Evolutionary conservation across 2,329 filamentous ascomycete genomes (phyloP).

Genomic region (Cladosporium sp.): DNA sequence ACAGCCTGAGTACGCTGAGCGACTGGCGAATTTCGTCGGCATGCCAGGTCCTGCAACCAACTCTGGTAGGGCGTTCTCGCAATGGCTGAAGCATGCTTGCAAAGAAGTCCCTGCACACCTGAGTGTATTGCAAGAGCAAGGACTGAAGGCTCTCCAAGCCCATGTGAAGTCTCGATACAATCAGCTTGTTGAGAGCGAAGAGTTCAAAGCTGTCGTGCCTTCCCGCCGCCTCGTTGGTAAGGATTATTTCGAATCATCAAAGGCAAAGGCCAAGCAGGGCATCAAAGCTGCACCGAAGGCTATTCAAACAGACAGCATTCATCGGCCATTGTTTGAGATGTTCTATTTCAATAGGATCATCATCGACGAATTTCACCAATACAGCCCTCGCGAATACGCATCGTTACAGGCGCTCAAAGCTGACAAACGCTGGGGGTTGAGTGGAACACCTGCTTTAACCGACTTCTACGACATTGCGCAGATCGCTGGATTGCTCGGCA

Average conservation of each 20-base stretch:
- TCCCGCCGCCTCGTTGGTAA: slow-evolving; percentile 31
- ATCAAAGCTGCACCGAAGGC: slow-evolving; percentile 8
- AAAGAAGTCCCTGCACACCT: slow-evolving; percentile 40
- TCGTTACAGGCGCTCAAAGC: slow-evolving; percentile 45
- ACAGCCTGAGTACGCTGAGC: slow-evolving; percentile 43
- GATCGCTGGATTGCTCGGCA: slow-evolving; percentile 52
- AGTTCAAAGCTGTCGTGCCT: slow-evolving; percentile 35
- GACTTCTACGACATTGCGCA: slow-evolving; percentile 57
- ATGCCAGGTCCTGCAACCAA: slow-evolving; percentile 38
- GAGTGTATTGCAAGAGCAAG: slow-evolving; percentile 29
- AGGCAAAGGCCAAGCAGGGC: slow-evolving; percentile 15
- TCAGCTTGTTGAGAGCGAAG: slow-evolving; percentile 28
- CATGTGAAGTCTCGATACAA: slow-evolving; percentile 23
- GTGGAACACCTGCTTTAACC: slow-evolving; percentile 55
- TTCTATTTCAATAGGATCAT: slow-evolving; percentile 58
- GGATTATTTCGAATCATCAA: slow-evolving; percentile 19
- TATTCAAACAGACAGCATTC: slow-evolving; percentile 5
- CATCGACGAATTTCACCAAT: slow-evolving; percentile 61
- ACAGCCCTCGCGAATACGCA: slow-evolving; percentile 39
- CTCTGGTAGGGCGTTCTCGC: slow-evolving; percentile 45
- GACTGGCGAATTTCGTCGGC: slow-evolving; percentile 48
- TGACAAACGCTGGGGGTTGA: slow-evolving; percentile 57
- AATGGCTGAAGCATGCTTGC: slow-evolving; percentile 45
- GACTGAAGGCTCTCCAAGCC: slow-evolving; percentile 26
- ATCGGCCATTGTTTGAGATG: slow-evolving; percentile 47